A percentile compares a stretch with the other conserved stretches of the same genome.
Conservation (phyloP, 164 flowering plant genomes). For the Magnolia changhungtana region DNA sequence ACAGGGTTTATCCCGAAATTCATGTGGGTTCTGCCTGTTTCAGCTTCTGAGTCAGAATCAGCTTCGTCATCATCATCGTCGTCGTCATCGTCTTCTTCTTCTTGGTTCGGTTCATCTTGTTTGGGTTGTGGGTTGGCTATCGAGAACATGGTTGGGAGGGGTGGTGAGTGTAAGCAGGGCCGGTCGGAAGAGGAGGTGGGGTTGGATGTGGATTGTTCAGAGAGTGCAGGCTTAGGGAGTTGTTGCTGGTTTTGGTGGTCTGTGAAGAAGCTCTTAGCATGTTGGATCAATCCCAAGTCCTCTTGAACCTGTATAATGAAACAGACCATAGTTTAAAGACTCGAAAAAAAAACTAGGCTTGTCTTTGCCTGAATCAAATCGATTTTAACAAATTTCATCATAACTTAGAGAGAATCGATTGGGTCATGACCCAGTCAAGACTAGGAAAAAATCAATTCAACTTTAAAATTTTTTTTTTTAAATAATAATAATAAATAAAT, state of each 20-base stretch:
- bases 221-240: slow-evolving; percentile 74
- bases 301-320: slow-evolving; percentile 47
- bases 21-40: slow-evolving; percentile 20
- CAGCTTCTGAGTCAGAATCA: slow-evolving; percentile 48
- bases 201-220: slow-evolving; percentile 91
- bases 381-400: no score
- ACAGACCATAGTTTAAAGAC: background rate
- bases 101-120: slow-evolving; percentile 9
- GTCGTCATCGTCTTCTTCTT: slow-evolving; percentile 40
- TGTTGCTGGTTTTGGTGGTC: slow-evolving; percentile 36
- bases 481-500: no score
- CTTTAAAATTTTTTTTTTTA: no score
- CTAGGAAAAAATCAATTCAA: no score
- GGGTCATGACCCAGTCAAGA: no score
- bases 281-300: slow-evolving; percentile 52
- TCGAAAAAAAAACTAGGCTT: background rate
- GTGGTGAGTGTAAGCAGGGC: slow-evolving; percentile 36
- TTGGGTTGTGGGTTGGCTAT: slow-evolving; percentile 24
- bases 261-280: slow-evolving; percentile 57
- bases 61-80: slow-evolving; percentile 46
- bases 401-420: no score
- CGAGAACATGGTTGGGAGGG: slow-evolving; percentile 11
- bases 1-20: slow-evolving; percentile 4
- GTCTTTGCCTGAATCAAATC: no score
- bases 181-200: slow-evolving; percentile 49